These are phyloP conservation scores for Penicillium expansum DNA, from an alignment of 2,329 filamentous ascomycete species.

Conservation along the genomic window DNA sequence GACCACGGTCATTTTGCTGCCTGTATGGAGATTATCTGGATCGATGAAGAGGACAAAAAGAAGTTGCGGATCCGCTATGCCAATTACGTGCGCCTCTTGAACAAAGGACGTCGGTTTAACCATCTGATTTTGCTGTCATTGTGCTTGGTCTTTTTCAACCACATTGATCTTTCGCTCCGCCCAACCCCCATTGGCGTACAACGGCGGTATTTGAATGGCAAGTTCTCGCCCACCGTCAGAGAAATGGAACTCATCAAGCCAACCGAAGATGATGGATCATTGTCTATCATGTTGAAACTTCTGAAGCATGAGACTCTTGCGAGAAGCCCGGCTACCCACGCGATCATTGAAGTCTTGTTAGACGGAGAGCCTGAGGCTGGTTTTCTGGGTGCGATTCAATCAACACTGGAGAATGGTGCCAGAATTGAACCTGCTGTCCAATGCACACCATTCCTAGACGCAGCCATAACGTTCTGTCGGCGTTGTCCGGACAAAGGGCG, in stretches of 20 bases:
- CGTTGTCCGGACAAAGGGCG: constrained; percentile 36
- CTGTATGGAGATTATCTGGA: constrained; percentile 58
- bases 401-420: constrained; percentile 56
- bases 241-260: constrained; percentile 37
- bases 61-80: constrained; percentile 56
- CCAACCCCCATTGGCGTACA: constrained; percentile 27
- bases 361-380: constrained; percentile 53
- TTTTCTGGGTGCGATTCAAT: constrained; percentile 47
- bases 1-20: constrained; percentile 60
- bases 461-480: constrained; percentile 54
- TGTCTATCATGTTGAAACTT: constrained; percentile 58
- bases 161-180: constrained; percentile 37
- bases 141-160: constrained; percentile 38
- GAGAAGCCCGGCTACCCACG: constrained; percentile 51
- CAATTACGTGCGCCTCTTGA: constrained; percentile 41
- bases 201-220: constrained; percentile 26
- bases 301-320: constrained; percentile 56
- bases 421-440: constrained; percentile 50
- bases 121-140: constrained; percentile 44
- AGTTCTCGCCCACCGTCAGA: constrained; percentile 32
- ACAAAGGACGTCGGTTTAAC: constrained; percentile 48
- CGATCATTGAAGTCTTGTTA: constrained; percentile 59
- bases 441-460: constrained; percentile 57
- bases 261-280: constrained; percentile 33
- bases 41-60: constrained; percentile 53